A percentile compares a stretch with the other conserved stretches of the same genome.
These are phyloP conservation scores for Uromyces viciae-fabae DNA, from an alignment of 1,284 basidiomycete genomes.

Conservation along the genomic window DNA sequence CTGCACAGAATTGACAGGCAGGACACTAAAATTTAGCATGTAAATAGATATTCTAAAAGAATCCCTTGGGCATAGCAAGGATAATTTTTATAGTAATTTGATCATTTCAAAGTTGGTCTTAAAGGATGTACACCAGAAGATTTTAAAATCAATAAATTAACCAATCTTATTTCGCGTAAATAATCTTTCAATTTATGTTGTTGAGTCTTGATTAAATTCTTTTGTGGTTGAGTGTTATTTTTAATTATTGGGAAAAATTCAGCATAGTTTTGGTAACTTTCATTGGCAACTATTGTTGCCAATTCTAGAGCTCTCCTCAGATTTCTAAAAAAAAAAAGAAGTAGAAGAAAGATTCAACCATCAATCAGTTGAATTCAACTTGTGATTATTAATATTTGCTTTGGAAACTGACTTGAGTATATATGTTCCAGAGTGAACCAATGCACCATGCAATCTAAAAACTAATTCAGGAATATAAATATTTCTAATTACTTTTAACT, in stretches of 20 bases:
- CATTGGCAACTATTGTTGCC: constrained; percentile 80
- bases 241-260: constrained; percentile 77
- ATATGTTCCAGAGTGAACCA: constrained; percentile 65
- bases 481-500: constrained; percentile 75
- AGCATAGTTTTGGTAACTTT: constrained; percentile 77
- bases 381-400: not conserved
- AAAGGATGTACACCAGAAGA: constrained; percentile 23
- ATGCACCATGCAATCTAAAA: constrained; percentile 72
- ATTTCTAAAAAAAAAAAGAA: constrained; percentile 61
- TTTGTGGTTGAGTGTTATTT: constrained; percentile 57
- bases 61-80: too few relatives aligned
- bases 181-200: constrained; percentile 40
- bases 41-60: too few relatives aligned
- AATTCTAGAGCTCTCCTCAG: constrained; percentile 73
- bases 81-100: not conserved
- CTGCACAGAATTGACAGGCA: too few relatives aligned
- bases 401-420: constrained; percentile 65
- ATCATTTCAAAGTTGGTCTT: constrained; percentile 12
- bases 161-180: constrained; percentile 20
- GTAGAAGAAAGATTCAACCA: not conserved
- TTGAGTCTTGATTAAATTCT: not conserved
- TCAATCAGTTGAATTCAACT: not conserved
- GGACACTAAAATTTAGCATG: too few relatives aligned
- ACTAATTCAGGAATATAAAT: constrained; percentile 88
- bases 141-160: constrained; percentile 27